A percentile compares a stretch with the other conserved stretches of the same genome.
Conservation (phyloP, 371 early-diverging fungal genomes). For the Fennellomyces sp. region DNA sequence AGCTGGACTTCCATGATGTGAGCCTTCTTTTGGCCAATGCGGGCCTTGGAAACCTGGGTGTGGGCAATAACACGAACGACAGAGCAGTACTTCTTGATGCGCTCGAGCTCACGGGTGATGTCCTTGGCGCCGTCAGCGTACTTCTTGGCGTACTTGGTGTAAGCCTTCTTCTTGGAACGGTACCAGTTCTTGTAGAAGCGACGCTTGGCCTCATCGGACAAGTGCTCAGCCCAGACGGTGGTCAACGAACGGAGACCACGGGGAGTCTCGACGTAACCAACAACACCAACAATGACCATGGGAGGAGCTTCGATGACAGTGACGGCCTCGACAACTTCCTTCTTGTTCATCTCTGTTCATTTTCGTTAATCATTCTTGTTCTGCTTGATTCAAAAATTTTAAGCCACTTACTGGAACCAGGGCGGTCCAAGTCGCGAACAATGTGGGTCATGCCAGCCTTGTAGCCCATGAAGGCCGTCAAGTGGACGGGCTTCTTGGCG, state of each 20-base stretch:
- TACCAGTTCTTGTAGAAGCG: constrained; percentile 99
- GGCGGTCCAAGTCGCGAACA: constrained; percentile 98
- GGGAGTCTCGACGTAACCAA: constrained; percentile 99
- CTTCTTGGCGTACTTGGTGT: constrained; percentile 98
- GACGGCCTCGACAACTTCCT: constrained; percentile 99
- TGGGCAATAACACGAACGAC: constrained; percentile 99
- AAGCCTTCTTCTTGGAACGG: constrained; percentile 98
- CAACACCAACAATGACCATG: constrained; percentile 98
- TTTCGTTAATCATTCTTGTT: background rate
- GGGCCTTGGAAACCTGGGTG: constrained; percentile 97
- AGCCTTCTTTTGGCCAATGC: constrained; percentile 98
- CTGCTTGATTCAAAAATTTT: background rate
- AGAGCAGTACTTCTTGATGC: constrained; percentile 98
- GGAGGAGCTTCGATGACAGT: constrained; percentile 99
- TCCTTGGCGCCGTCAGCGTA: constrained; percentile 91
- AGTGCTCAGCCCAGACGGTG: constrained; percentile 99
- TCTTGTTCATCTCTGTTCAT: constrained; percentile 93
- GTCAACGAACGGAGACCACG: constrained; percentile 97
- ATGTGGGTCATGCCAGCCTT: constrained; percentile 99
- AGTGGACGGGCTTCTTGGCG: constrained; percentile 93
- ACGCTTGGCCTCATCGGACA: constrained; percentile 97
- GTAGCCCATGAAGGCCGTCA: constrained; percentile 99
- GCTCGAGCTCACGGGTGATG: constrained; percentile 92
- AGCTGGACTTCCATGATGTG: constrained; percentile 99
- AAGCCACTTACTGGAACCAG: constrained; percentile 85